Base-by-base conservation (phyloP, 768 basidiomycete species). In the Boletus huronensis region DNA sequence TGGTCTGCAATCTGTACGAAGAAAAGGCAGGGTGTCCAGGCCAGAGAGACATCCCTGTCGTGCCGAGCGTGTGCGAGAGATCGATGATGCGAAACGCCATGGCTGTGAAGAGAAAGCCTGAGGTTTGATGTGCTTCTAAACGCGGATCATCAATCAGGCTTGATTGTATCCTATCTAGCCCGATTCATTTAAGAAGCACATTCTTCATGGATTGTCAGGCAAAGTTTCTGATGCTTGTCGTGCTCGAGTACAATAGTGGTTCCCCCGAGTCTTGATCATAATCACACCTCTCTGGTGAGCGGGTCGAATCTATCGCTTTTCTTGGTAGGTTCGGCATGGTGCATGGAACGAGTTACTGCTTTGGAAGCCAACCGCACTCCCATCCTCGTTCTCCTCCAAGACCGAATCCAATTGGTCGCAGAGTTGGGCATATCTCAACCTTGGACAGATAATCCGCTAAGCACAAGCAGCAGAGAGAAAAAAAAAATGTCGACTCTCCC, bases 31-130 rank as follows among this genome's bases (percentile, higher is more conserved):
- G 64, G 34, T 66, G 65, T 23, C 64, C 64, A 17, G 63, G 61
- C 63, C 64, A 65, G 25, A 48, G 35, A 16, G 64, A 60, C 65
- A 66, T 66, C 23, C 58, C 59, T 11, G 58, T 40, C n/a, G 54
- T 21, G 10, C 52, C 39, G 38, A 64, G 53, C 26, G 61, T 63
- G 16, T 65, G 64, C 40, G 64, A 67, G 35, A 65, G 64, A 31
- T 66, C 64, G 1, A 65, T 54, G 45, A 61, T 48, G 8, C 55
- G 60, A 38, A 49, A n/a, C 26, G 43, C 14, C 61, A 66, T 66
- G 32, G 11, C 10, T 28, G 34, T 35, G 9, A 36, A 9, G n/a
- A 32, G 29, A 21, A 6, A 6, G 3, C 5, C 21, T 21, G 21
- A 40, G 6, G 6, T 11, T 36, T 34, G 32, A 34, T 3, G 32